Percentiles rank a stretch among this genome's conserved stretches.
Conservation (phyloP, 768 basidiomycete species). For the Mycena vitilis region DNA sequence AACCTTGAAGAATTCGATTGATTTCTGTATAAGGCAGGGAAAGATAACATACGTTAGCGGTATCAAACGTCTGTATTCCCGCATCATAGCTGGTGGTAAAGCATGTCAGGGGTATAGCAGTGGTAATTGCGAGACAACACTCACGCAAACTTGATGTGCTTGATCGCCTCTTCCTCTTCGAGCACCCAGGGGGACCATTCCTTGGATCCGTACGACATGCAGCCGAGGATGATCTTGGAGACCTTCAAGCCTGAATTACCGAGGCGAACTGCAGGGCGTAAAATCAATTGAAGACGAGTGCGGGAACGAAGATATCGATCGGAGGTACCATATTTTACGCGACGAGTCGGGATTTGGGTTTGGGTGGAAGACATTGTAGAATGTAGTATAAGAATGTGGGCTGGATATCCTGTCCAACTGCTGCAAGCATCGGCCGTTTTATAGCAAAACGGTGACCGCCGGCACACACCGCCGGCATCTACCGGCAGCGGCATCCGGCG, state of each 20-base stretch:
- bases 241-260: slow-evolving; percentile 8
- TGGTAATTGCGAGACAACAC: not conserved
- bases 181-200: slow-evolving; percentile 45
- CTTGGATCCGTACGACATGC: slow-evolving; percentile 1
- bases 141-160: slow-evolving; percentile 47
- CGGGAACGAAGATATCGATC: not conserved
- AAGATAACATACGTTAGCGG: slow-evolving; percentile 53
- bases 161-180: slow-evolving; percentile 46
- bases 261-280: not conserved
- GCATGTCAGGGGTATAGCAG: too few species aligned
- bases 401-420: too few species aligned
- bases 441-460: too few species aligned
- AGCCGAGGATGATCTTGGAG: slow-evolving; percentile 5
- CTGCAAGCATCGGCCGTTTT: too few species aligned
- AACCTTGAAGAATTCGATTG: slow-evolving; percentile 47
- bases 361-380: not conserved
- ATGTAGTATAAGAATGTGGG: too few species aligned
- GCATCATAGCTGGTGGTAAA: slow-evolving; percentile 54
- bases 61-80: slow-evolving; percentile 74
- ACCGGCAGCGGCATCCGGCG: too few species aligned
- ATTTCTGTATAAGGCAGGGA: slow-evolving; percentile 9
- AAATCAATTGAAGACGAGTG: too few species aligned
- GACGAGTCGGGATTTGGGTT: not conserved
- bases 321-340: not conserved
- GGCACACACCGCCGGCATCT: too few species aligned